Evolutionary conservation across 2,329 filamentous ascomycete species (phyloP).

Genomic region (Botrytis aclada): DNA sequence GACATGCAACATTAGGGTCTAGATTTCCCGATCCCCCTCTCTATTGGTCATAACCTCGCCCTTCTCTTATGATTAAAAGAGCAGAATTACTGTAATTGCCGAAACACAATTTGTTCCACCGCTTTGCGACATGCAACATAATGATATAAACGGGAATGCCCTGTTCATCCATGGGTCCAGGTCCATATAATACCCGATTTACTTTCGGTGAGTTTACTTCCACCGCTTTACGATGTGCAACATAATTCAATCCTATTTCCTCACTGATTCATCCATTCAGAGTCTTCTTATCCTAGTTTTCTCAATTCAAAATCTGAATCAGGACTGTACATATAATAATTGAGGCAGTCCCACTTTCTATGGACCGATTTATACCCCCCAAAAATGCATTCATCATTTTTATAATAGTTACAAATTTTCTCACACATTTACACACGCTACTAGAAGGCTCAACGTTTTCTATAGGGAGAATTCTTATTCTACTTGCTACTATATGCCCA

Average conservation of each 20-base stretch:
- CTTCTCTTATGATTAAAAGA: too few relatives aligned
- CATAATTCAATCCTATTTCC: background rate
- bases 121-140: conserved; percentile 1
- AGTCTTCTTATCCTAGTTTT: too few relatives aligned
- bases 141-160: background rate
- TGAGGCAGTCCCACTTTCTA: background rate
- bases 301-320: background rate
- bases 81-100: background rate
- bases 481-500: background rate
- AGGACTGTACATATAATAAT: fast-evolving
- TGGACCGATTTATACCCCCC: background rate
- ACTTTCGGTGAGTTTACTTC: background rate
- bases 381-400: too few relatives aligned
- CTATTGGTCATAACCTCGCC: background rate
- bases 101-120: background rate
- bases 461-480: too few relatives aligned
- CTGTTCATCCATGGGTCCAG: background rate
- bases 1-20: background rate
- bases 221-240: background rate
- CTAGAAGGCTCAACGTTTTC: fast-evolving
- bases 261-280: background rate
- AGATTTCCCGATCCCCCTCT: too few relatives aligned
- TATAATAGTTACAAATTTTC: too few relatives aligned
- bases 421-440: background rate
- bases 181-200: background rate